Conservation (phyloP, 441 rosid species). For the Euphorbia schlechtendalii region DNA sequence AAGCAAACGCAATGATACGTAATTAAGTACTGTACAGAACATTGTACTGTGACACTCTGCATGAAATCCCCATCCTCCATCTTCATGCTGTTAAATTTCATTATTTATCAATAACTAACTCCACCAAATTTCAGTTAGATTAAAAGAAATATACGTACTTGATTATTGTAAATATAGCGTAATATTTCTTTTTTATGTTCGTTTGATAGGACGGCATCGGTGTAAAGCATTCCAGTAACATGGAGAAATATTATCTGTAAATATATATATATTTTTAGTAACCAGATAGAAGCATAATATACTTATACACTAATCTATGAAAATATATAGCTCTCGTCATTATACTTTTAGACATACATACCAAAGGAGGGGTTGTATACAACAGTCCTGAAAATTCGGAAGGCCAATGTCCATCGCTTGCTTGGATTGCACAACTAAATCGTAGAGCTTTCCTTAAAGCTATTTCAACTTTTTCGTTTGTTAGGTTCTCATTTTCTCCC, state of each 20-base stretch:
- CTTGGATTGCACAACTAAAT: no score
- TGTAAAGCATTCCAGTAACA: no score
- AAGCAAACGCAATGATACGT: no score
- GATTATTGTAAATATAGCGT: no score
- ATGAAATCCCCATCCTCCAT: no score
- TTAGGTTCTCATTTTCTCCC: conserved; percentile 13
- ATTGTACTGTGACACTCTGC: conserved; percentile 60
- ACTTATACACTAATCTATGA: no score
- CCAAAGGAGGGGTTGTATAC: conserved; percentile 37
- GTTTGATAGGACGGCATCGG: conserved; percentile 24
- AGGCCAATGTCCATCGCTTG: no score
- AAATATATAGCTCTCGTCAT: not conserved
- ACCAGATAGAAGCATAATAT: no score
- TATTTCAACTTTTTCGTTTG: conserved; percentile 27
- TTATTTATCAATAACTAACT: not conserved
- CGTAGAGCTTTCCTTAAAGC: conserved; percentile 37
- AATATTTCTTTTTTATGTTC: conserved; percentile 57
- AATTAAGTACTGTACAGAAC: conserved; percentile 50
- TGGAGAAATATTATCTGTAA: no score
- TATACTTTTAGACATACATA: conserved; percentile 32
- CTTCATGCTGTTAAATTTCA: conserved; percentile 79
- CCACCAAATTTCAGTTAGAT: not conserved
- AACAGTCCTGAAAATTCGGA: conserved; percentile 42
- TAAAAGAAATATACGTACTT: conserved; percentile 24
- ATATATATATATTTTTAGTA: no score